Base-by-base conservation (phyloP, 495 filamentous ascomycete genomes). In the Chaetomium tenue region DNA sequence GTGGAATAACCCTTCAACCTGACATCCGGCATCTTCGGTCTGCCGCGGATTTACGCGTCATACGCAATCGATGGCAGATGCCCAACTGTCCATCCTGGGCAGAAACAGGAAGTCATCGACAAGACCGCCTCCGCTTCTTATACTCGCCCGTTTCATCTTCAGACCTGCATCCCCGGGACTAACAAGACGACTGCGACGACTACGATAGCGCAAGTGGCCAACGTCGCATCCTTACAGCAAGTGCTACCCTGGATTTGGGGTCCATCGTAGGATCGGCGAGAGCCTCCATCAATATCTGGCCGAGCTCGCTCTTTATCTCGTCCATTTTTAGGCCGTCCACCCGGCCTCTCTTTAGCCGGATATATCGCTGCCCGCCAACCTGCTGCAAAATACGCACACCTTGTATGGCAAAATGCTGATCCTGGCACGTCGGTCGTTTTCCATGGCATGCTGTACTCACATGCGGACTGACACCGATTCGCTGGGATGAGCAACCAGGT, bases 341-440 rank as follows among this genome's bases (percentile, higher is more conserved):
- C 47, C 57, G 56, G 15, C 22, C 20, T 26, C 23, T 28, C 39
- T 68, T 71, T 71, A 71, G 57, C 69, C 66, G 69, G 63, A 68
- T 64, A 68, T 54, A 61, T 63, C 53, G 51, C 26, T 50, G 56
- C 18, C 64, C 0, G 25, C 51, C 56, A 30, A 65, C 39, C 22
- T 48, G 33, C 33, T 37, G 33, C 33, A 37, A 8, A 37, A 8
- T 37, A 57, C 64, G 47, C 30, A 66, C 46, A n/a, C 57, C 50
- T 61, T 61, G 57, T 70, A 68, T 70, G 68, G 68, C 52, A 70
- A 65, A 68, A 70, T 70, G 66, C 66, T 61, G 68, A 66, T 70
- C 66, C 57, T 55, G 60, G 51, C 39, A 40, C 40, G 28, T 48
- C 23, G 37, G 58, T 39, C 48, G 26, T 44, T 53, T 28, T 46